A percentile compares a stretch with the other conserved stretches of the same genome.
phyloP scores from a whole-genome alignment of 2,329 filamentous ascomycete species.

The Xylaria sp. region DNA sequence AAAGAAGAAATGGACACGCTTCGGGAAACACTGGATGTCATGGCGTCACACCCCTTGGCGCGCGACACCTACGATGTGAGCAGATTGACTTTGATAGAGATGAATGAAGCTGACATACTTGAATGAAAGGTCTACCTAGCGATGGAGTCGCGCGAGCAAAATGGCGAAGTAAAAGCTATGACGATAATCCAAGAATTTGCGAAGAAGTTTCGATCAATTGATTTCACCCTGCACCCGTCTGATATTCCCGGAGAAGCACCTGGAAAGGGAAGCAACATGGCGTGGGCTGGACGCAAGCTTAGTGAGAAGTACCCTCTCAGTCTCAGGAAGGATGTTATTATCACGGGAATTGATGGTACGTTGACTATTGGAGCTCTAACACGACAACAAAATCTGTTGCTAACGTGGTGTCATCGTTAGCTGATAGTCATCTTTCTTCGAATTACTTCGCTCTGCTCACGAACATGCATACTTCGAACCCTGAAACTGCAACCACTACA shows the following conservation, averaged over 20 bases:
- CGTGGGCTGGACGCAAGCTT: slow-evolving; percentile 75
- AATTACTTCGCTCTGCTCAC: slow-evolving; percentile 75
- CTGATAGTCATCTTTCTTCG: slow-evolving; percentile 75
- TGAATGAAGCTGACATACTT: slow-evolving; percentile 28
- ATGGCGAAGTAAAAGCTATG: slow-evolving; percentile 70
- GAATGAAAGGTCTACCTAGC: slow-evolving; percentile 71
- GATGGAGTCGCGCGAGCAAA: slow-evolving; percentile 76
- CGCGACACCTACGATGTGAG: slow-evolving; percentile 75
- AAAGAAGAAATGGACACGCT: slow-evolving; percentile 77
- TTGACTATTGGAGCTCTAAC: slow-evolving; percentile 26
- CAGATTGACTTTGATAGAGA: slow-evolving; percentile 40
- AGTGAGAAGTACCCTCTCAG: slow-evolving; percentile 68
- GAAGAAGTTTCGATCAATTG: slow-evolving; percentile 73
- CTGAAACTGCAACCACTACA: slow-evolving; percentile 70
- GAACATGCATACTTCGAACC: slow-evolving; percentile 69
- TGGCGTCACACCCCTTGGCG: slow-evolving; percentile 74
- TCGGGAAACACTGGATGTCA: slow-evolving; percentile 73
- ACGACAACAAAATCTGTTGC: background rate
- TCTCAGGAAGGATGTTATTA: slow-evolving; percentile 69
- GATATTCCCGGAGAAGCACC: slow-evolving; percentile 75
- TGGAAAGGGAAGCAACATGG: slow-evolving; percentile 79
- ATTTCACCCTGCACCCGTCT: slow-evolving; percentile 73
- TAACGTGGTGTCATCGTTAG: slow-evolving; percentile 55
- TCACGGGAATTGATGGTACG: slow-evolving; percentile 80
- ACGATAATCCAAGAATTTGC: slow-evolving; percentile 71